Evolutionary conservation across 2,329 filamentous ascomycete species (phyloP).

Genomic region (Trichoderma afroharzianum): DNA sequence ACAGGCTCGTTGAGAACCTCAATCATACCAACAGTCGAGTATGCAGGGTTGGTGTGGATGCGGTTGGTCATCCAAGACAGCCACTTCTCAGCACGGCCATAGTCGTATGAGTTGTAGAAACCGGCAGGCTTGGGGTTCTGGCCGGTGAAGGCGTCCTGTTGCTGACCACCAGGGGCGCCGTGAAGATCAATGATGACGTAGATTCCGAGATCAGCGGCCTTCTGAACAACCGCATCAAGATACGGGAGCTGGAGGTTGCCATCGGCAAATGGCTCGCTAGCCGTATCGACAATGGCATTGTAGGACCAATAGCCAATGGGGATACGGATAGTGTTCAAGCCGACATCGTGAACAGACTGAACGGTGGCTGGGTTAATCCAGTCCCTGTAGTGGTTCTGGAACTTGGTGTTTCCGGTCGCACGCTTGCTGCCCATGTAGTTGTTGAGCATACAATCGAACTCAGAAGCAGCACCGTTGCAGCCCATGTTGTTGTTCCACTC

Average conservation of each 20-base stretch:
- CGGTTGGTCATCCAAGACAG: conserved; percentile 52
- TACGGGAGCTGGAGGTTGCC: conserved; percentile 29
- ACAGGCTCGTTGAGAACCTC: conserved; percentile 51
- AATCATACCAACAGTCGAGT: conserved; percentile 56
- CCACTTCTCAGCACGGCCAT: conserved; percentile 51
- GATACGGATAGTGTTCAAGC: conserved; percentile 51
- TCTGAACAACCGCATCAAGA: conserved; percentile 31
- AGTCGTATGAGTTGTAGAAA: conserved; percentile 56
- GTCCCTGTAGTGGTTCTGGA: conserved; percentile 45
- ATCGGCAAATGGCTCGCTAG: conserved; percentile 47
- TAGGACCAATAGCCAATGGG: conserved; percentile 54
- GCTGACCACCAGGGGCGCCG: conserved; percentile 46
- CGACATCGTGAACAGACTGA: conserved; percentile 49
- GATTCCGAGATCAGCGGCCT: conserved; percentile 31
- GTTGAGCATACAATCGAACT: conserved; percentile 50
- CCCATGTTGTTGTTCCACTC: conserved; percentile 45
- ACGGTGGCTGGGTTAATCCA: conserved; percentile 32
- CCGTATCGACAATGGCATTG: conserved; percentile 42
- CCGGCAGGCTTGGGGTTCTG: conserved; percentile 34
- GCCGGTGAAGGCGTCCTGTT: conserved; percentile 44
- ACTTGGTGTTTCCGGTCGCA: conserved; percentile 42
- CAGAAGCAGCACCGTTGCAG: conserved; percentile 40
- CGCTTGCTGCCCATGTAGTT: conserved; percentile 24
- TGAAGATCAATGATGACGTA: conserved; percentile 36
- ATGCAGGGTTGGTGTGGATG: conserved; percentile 47